Percentiles rank a stretch among this genome's conserved stretches.
phyloP scores from a whole-genome alignment of 2,329 filamentous ascomycete species.

The Penicillium crustosum region DNA sequence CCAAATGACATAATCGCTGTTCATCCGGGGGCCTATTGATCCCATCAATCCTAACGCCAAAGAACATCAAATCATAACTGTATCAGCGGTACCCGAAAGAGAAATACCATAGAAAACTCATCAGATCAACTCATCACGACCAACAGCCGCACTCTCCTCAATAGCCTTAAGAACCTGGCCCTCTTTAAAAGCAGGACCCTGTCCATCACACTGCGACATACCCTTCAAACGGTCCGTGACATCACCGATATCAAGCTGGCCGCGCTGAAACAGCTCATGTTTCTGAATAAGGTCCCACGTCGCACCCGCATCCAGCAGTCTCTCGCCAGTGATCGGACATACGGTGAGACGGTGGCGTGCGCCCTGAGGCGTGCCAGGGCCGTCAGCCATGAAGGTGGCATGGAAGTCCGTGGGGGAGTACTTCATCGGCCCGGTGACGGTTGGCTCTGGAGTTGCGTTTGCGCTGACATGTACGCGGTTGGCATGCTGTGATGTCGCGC shows the following conservation, averaged over 20 bases:
- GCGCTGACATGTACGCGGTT: slow-evolving; percentile 45
- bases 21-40: not conserved
- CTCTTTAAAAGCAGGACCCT: slow-evolving; percentile 85
- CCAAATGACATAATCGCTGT: not conserved
- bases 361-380: slow-evolving; percentile 17
- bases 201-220: slow-evolving; percentile 77
- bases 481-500: slow-evolving; percentile 64
- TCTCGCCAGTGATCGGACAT: slow-evolving; percentile 63
- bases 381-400: slow-evolving; percentile 58
- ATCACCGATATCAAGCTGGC: slow-evolving; percentile 75
- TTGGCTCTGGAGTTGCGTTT: slow-evolving; percentile 37
- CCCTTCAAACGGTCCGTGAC: slow-evolving; percentile 77
- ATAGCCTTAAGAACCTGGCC: slow-evolving; percentile 71
- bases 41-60: slow-evolving; percentile 1
- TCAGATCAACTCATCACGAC: slow-evolving; percentile 74
- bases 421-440: slow-evolving; percentile 65
- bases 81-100: not conserved
- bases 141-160: slow-evolving; percentile 71
- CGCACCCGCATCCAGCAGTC: slow-evolving; percentile 70
- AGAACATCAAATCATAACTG: slow-evolving; percentile 11
- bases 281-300: slow-evolving; percentile 88
- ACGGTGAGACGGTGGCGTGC: slow-evolving; percentile 65
- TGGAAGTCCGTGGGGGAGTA: slow-evolving; percentile 74
- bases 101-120: not conserved
- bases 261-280: slow-evolving; percentile 73